Conservation (phyloP, 768 basidiomycete species). For the Lactifluus echinatus region DNA sequence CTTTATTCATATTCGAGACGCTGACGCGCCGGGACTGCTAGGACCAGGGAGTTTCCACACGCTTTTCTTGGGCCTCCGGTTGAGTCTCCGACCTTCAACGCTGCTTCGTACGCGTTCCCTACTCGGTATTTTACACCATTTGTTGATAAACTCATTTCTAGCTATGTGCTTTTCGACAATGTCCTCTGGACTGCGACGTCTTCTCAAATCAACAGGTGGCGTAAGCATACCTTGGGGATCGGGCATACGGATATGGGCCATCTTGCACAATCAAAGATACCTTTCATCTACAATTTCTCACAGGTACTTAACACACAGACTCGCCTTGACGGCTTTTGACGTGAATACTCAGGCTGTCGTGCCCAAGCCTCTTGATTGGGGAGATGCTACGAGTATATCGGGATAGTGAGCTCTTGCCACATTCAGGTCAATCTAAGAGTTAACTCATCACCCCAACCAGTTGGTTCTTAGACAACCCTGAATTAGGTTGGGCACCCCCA, state of each 20-base stretch:
- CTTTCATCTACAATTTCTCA: conserved; percentile 61
- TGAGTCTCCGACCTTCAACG: conserved; percentile 53
- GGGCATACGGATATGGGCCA: conserved; percentile 51
- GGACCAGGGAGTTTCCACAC: conserved; percentile 54
- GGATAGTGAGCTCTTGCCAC: conserved; percentile 38
- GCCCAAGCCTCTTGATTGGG: conserved; percentile 61
- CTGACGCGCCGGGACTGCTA: conserved; percentile 20
- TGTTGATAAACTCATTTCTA: conserved; percentile 16
- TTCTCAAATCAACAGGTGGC: conserved; percentile 57
- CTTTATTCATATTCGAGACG: neutral
- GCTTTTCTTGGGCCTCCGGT: conserved; percentile 57
- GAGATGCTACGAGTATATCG: conserved; percentile 44
- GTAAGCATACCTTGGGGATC: conserved; percentile 41
- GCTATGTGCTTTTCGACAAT: conserved; percentile 56
- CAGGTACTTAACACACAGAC: conserved; percentile 26
- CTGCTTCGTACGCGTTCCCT: conserved; percentile 36
- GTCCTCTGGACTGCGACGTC: conserved; percentile 63
- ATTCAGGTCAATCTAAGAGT: neutral
- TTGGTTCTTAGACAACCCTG: conserved; percentile 61
- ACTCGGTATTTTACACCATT: neutral
- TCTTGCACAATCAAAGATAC: conserved; percentile 47
- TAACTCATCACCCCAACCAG: conserved; percentile 26
- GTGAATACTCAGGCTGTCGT: conserved; percentile 39
- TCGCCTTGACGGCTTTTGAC: neutral
- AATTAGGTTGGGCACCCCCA: conserved; percentile 48